Conservation (phyloP, 2,329 filamentous ascomycete species). For the Albophoma yamanashiensis region DNA sequence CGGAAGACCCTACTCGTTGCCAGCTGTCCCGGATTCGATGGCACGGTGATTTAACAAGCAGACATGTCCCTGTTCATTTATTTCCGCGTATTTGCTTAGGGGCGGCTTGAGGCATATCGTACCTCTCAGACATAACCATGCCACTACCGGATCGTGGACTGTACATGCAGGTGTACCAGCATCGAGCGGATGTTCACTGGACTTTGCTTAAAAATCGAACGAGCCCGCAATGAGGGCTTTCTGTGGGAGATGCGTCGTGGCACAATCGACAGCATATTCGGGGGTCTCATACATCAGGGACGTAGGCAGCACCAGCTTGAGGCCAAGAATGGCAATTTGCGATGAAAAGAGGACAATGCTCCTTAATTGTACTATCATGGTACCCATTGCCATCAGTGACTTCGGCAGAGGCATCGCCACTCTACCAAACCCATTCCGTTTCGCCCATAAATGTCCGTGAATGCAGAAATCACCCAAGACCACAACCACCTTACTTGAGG, state of each 20-base stretch:
- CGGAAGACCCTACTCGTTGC: background rate
- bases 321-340: constrained; percentile 1
- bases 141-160: no score
- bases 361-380: constrained; percentile 33
- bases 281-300: background rate
- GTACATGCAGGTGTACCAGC: background rate
- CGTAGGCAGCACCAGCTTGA: background rate
- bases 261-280: background rate
- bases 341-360: constrained; percentile 22
- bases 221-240: background rate
- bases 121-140: no score
- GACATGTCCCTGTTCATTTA: background rate
- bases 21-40: no score
- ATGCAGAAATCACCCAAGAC: constrained; percentile 44
- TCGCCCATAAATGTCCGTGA: constrained; percentile 46
- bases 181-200: background rate
- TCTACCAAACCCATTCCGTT: constrained; percentile 47
- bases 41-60: background rate
- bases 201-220: background rate
- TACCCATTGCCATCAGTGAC: constrained; percentile 33
- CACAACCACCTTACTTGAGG: constrained; percentile 81
- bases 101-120: background rate
- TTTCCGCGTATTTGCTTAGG: background rate
- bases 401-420: constrained; percentile 31
- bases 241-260: background rate